phyloP scores from a whole-genome alignment of 2,329 filamentous ascomycete species.

The Zasmidium citrigriseum region DNA sequence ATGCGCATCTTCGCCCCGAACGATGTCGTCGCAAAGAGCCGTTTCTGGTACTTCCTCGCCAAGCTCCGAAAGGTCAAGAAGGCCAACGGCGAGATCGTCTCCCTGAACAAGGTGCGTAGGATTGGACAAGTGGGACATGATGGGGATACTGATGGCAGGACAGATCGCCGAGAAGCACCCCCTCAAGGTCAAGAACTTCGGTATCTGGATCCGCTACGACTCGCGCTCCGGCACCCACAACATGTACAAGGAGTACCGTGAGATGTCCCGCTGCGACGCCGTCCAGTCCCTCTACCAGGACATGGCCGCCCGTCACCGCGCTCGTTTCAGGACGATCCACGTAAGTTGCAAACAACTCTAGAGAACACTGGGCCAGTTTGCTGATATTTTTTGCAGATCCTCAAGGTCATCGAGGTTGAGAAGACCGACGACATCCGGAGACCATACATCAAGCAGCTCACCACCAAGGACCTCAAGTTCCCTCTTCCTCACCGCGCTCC shows the following conservation, averaged over 20 bases:
- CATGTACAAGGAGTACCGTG: constrained; percentile 99
- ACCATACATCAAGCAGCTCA: constrained; percentile 99
- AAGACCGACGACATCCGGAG: constrained; percentile 93
- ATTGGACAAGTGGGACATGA: not conserved
- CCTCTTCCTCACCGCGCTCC: constrained; percentile 94
- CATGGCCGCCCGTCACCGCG: constrained; percentile 98
- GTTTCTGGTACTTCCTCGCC: constrained; percentile 99
- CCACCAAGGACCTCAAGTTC: constrained; percentile 94
- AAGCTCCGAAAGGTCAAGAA: constrained; percentile 99
- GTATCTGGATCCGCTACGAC: constrained; percentile 99
- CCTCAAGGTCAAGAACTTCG: constrained; percentile 99
- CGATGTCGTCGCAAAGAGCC: constrained; percentile 96
- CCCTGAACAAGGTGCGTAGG: constrained; percentile 80
- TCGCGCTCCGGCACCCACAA: constrained; percentile 99
- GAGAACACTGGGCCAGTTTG: not conserved
- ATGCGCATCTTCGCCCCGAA: constrained; percentile 99
- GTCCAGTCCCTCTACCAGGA: constrained; percentile 98
- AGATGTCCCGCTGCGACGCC: constrained; percentile 93
- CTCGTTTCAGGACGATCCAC: constrained; percentile 97
- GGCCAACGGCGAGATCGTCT: constrained; percentile 98
- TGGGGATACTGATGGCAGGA: constrained; percentile 12
- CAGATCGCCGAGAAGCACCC: constrained; percentile 99
- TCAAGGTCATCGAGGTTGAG: constrained; percentile 96
- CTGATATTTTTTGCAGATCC: constrained; percentile 63
- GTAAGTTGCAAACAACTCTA: constrained; percentile 62